Evolutionary conservation across 768 basidiomycete species (phyloP).

Genomic region (Gymnopilus junonius): DNA sequence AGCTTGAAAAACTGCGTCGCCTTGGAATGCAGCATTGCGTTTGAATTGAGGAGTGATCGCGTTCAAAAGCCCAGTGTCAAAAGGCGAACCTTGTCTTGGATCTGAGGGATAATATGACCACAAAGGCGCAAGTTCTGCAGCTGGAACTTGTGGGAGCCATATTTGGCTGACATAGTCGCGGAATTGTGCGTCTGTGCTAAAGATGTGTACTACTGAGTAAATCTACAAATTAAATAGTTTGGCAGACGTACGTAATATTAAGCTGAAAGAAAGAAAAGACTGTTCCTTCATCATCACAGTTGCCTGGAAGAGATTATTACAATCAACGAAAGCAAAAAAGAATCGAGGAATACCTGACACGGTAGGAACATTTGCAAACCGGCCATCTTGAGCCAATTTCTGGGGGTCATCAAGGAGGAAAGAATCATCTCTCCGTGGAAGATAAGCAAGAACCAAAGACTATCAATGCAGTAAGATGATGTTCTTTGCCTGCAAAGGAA

Average conservation of each 20-base stretch:
- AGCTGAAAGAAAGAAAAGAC: slow-evolving; percentile 49
- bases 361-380: slow-evolving; percentile 52
- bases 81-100: slow-evolving; percentile 52
- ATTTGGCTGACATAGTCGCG: slow-evolving; percentile 23
- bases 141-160: slow-evolving; percentile 35
- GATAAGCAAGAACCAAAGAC: slow-evolving; percentile 51
- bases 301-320: slow-evolving; percentile 43
- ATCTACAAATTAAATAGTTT: neutral
- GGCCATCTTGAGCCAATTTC: slow-evolving; percentile 44
- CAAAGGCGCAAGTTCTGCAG: slow-evolving; percentile 31
- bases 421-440: slow-evolving; percentile 52
- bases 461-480: slow-evolving; percentile 20
- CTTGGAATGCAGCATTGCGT: slow-evolving; percentile 40
- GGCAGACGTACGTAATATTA: slow-evolving; percentile 48
- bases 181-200: slow-evolving; percentile 29
- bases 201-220: neutral
- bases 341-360: too few species aligned
- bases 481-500: too few species aligned
- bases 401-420: slow-evolving; percentile 52
- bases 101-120: slow-evolving; percentile 42
- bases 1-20: slow-evolving; percentile 55
- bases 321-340: too few species aligned
- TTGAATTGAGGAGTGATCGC: slow-evolving; percentile 49
- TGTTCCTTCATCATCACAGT: slow-evolving; percentile 67
- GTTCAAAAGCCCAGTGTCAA: slow-evolving; percentile 49